phyloP scores from a whole-genome alignment of 371 early-diverging fungal species.

The Nosema granulosis region DNA sequence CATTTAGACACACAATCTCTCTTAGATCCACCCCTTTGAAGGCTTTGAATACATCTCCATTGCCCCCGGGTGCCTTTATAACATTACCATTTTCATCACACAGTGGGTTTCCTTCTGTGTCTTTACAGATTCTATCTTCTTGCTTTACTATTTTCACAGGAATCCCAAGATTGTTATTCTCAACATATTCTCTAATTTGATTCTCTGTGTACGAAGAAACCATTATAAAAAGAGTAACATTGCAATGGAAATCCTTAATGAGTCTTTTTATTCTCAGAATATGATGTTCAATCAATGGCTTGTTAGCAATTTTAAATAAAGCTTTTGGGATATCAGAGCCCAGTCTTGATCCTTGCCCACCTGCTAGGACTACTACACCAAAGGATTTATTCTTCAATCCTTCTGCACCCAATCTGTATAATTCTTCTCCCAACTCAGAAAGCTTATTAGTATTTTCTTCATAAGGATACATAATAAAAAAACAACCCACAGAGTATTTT shows the following conservation, averaged over 20 bases:
- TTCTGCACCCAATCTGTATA: no score
- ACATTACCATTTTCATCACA: slow-evolving; percentile 17
- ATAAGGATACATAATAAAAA: no score
- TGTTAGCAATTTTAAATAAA: slow-evolving; percentile 52
- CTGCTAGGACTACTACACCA: slow-evolving; percentile 60
- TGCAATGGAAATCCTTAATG: slow-evolving; percentile 27
- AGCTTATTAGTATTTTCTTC: no score
- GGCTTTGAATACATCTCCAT: slow-evolving; percentile 64
- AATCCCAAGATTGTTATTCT: slow-evolving; percentile 38
- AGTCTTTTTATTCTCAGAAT: slow-evolving; percentile 45
- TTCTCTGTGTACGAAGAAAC: slow-evolving; percentile 57
- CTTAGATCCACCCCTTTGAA: slow-evolving; percentile 34
- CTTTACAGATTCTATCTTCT: slow-evolving; percentile 46
- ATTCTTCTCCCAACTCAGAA: no score
- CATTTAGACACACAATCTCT: slow-evolving; percentile 53
- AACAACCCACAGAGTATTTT: no score
- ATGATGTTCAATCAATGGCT: slow-evolving; percentile 57
- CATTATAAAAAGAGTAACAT: slow-evolving; percentile 61
- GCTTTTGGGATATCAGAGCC: slow-evolving; percentile 64
- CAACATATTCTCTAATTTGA: slow-evolving; percentile 56
- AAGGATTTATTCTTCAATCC: slow-evolving; percentile 26
- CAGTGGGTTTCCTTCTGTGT: slow-evolving; percentile 18
- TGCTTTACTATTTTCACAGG: slow-evolving; percentile 63
- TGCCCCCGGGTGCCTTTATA: slow-evolving; percentile 60
- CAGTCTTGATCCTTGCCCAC: slow-evolving; percentile 65